A percentile compares a stretch with the other conserved stretches of the same genome.
phyloP scores from a whole-genome alignment of 2,329 filamentous ascomycete genomes.

The Ophiostoma populinum region DNA sequence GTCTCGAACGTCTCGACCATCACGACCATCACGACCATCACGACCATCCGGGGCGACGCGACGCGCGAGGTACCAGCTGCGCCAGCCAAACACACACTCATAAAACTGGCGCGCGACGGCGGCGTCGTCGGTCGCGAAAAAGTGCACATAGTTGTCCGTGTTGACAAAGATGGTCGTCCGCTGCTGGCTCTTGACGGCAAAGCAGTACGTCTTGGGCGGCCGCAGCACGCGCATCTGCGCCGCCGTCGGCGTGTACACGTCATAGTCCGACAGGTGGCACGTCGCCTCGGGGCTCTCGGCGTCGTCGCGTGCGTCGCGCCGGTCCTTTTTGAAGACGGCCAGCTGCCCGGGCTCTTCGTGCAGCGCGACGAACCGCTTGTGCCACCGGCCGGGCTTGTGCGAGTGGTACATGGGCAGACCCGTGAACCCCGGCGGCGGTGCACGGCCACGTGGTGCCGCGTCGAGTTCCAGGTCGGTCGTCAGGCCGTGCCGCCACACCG shows the following conservation, averaged over 20 bases:
- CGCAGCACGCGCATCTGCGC: constrained; percentile 55
- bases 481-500: constrained; percentile 4
- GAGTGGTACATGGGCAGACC: constrained; percentile 60
- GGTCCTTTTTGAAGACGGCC: background rate
- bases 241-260: constrained; percentile 66
- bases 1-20: too few species aligned
- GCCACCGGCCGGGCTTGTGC: constrained; percentile 71
- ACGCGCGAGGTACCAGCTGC: constrained; percentile 71
- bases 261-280: constrained; percentile 81
- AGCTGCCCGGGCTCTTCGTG: constrained; percentile 19
- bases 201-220: constrained; percentile 71
- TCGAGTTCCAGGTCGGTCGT: constrained; percentile 46
- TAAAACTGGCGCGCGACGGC: constrained; percentile 51
- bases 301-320: too few species aligned
- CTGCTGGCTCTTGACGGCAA: constrained; percentile 82
- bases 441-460: constrained; percentile 35
- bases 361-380: constrained; percentile 65
- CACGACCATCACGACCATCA: too few species aligned
- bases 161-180: constrained; percentile 71
- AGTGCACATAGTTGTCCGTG: constrained; percentile 78
- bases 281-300: constrained; percentile 18
- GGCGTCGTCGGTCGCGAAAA: constrained; percentile 67
- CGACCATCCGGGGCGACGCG: too few species aligned
- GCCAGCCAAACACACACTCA: constrained; percentile 58
- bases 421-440: constrained; percentile 46